Percentiles rank a stretch among this genome's conserved stretches.
Conservation (phyloP, 805 yeast genomes). For the Yarrowia sp. region DNA sequence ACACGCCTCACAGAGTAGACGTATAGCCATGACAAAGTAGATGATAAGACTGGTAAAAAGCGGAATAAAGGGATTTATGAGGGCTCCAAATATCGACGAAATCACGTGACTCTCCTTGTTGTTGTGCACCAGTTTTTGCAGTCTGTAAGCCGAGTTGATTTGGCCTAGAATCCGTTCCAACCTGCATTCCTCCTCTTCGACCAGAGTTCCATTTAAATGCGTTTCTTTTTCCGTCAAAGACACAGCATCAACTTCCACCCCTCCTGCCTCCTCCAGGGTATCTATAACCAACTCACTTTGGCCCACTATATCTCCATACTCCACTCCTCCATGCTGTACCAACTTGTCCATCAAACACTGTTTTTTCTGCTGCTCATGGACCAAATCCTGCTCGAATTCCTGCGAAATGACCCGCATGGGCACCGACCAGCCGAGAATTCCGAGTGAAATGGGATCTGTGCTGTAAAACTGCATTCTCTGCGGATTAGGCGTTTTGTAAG, state of each 20-base stretch:
- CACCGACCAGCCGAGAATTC: slow-evolving; percentile 39
- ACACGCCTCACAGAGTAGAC: slow-evolving; percentile 36
- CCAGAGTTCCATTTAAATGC: not conserved
- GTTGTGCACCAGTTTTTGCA: slow-evolving; percentile 1
- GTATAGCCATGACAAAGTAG: slow-evolving; percentile 30
- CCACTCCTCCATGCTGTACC: slow-evolving; percentile 29
- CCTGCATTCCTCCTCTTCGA: not conserved
- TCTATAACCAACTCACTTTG: slow-evolving; percentile 28
- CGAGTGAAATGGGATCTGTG: slow-evolving; percentile 64
- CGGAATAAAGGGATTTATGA: slow-evolving; percentile 27
- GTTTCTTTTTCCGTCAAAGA: too few species aligned
- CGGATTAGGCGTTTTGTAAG: slow-evolving; percentile 71
- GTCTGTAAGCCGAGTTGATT: not conserved
- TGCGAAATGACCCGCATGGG: slow-evolving; percentile 33
- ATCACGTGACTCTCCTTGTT: not conserved
- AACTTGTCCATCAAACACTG: slow-evolving; percentile 30
- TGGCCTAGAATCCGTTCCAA: slow-evolving; percentile 28
- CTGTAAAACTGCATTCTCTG: slow-evolving; percentile 74
- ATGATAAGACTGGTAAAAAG: slow-evolving; percentile 29
- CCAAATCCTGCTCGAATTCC: slow-evolving; percentile 36
- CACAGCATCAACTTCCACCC: too few species aligned
- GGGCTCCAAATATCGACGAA: not conserved
- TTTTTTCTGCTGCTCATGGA: slow-evolving; percentile 28
- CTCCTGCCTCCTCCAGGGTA: slow-evolving; percentile 33
- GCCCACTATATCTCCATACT: not conserved